Evolutionary conservation across 192 early-diverging fungal genomes (phyloP), one percentile per base, ranked within the genome.

Genomic region (Gryganskiella cystojenkinii): DNA sequence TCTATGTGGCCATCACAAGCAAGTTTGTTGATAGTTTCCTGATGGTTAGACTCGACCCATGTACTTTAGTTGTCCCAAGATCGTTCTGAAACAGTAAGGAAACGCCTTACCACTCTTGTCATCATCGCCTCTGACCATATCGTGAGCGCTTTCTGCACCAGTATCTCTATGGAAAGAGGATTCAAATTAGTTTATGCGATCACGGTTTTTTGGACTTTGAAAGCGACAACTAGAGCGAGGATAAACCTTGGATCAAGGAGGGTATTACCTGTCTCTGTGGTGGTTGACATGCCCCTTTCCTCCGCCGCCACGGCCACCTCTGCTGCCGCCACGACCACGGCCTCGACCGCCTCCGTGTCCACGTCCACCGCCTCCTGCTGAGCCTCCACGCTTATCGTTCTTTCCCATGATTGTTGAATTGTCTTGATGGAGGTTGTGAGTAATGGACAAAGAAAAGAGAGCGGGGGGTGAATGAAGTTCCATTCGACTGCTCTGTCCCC

Each of bases 221-320:
- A n/a, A n/a, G n/a, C n/a, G n/a, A n/a, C n/a, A n/a, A n/a, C n/a
- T n/a, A n/a, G n/a, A n/a, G n/a, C n/a, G n/a, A n/a, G n/a, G n/a
- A n/a, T n/a, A n/a, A n/a, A n/a, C n/a, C n/a, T 5, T 4, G 17
- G 19, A 13, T 17, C 22, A 22, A n/a, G n/a, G n/a, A n/a, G n/a
- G n/a, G n/a, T n/a, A n/a, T n/a, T 78, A 78, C 74, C 74, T 78
- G 22, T 78, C 74, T 47, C 62, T 63, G n/a, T 56, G 74, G 46
- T 78, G 74, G 40, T 62, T 78, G 31, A 33, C 30, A 45, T 76
- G 51, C 20, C 43, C 15, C 24, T 68, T 78, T 10, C 66, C 66
- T 19, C 66, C 73, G 15, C n/a, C 37, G n/a, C 55, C 34, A 0
- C 74, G 59, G 5, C 74, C 74, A 19, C 74, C 74, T 60, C 74